phyloP scores from a whole-genome alignment of 2,329 filamentous ascomycete genomes.

The Xylaria sp. region DNA sequence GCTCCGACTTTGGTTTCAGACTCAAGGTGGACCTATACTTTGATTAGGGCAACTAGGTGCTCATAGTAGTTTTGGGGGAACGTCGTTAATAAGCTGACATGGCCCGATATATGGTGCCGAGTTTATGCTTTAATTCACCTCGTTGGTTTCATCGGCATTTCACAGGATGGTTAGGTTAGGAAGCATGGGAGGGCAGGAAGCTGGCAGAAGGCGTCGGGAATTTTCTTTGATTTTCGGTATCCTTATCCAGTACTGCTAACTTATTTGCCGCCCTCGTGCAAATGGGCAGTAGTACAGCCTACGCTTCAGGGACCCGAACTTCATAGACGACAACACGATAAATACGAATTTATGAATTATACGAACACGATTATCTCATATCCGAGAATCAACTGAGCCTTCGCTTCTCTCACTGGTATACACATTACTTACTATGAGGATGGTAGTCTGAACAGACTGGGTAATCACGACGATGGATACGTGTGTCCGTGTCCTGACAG shows the following conservation, averaged over 20 bases:
- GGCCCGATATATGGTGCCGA: constrained; percentile 5
- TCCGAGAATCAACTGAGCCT: background rate
- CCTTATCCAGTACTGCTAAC: constrained; percentile 10
- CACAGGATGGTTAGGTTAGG: constrained; percentile 21
- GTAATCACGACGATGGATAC: background rate
- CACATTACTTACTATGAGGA: background rate
- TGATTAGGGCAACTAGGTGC: constrained; percentile 7
- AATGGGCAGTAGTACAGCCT: background rate
- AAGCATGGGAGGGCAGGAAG: constrained; percentile 1
- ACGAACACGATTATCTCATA: constrained; percentile 14
- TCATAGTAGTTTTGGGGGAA: background rate
- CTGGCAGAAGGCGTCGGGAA: constrained; percentile 10
- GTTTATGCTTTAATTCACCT: constrained; percentile 20
- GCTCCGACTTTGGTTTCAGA: background rate
- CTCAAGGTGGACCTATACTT: constrained; percentile 11
- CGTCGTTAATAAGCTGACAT: background rate
- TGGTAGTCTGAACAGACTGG: background rate
- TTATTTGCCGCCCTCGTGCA: background rate
- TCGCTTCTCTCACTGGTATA: background rate
- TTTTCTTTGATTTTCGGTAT: constrained; percentile 29
- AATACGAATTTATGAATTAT: constrained; percentile 28
- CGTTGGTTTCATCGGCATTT: constrained; percentile 21
- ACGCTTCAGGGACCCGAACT: background rate
- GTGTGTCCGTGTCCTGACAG: constrained; percentile 1
- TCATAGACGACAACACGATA: constrained; percentile 2